Evolutionary conservation across 192 early-diverging fungal species (phyloP), one percentile per base, ranked within the genome.

Genomic region (Haplosporangium gracile): DNA sequence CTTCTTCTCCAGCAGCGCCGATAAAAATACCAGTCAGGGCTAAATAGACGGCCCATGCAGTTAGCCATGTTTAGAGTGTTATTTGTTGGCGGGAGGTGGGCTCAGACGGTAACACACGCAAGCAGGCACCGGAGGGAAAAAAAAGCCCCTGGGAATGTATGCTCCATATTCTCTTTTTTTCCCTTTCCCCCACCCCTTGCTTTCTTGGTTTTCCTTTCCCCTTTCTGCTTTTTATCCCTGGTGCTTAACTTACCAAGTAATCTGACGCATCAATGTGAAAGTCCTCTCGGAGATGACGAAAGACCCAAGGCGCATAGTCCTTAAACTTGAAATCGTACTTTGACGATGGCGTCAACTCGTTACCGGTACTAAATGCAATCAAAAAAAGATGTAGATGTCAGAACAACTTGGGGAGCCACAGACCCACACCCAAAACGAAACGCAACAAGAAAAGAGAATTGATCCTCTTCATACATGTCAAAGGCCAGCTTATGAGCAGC

Each of bases 301-400:
- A 99, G 8, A 97, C 96, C 97, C 97, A 97, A 5, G 97, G 98
- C 5, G 97, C 96, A 78, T 99, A 99, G 89, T 99, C 98, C 83
- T 99, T 99, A 88, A 99, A 99, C 89, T 99, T 99, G 87, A 98
- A 99, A 83, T 99, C 97, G 89, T 99, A 99, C 72, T 94, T 92
- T 26, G 96, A 94, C 18, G 94, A 94, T 18, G 98, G 96, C 40
- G 96, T 97, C 83, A 98, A 88, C 88, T 99, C 97, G 85, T 97
- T 97, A n/a, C 97, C 97, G 38, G 94, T 95, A 49, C 93, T 94
- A 87, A 22, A 43, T 20, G 71, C 40, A 45, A 49, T 43, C n/a
- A 72, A 45, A 57, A 43, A 34, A 4, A 29, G 22, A 60, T 34
- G 34, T 4, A 69, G 22, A 6, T 7, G 39, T 38, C 13, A 63